Base-by-base conservation (phyloP, 768 basidiomycete species). In the Rubroboletus pulcherrimus region DNA sequence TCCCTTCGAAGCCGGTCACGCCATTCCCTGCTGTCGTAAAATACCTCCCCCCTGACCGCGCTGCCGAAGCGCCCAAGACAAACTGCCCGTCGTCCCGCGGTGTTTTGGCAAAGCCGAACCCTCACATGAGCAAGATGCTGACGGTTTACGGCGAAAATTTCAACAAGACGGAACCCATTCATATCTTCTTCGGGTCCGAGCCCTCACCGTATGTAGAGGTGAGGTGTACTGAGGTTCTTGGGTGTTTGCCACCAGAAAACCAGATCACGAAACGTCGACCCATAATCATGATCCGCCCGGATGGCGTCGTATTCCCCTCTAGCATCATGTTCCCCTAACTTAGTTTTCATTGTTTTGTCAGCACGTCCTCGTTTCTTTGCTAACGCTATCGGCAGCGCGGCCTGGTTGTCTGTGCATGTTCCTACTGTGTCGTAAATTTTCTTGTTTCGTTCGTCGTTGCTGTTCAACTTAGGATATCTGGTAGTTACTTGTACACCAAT, bases 121-220 rank as follows among this genome's bases (percentile, higher is more conserved):
- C 88, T 29, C 86, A 89, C 63, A 79, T 84, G 35, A 81, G 82
- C 26, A 88, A 91, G 74, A 84, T 91, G 83, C 73, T 93, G 60
- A 93, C 91, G 26, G 78, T 94, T 1, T 91, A 93, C 64, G 93
- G 92, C 55, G 90, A 93, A 73, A 90, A 93, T 74, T 92, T 94
- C 71, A 83, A 81, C 66, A 93, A 92, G 77, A 71, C 80, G 38
- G 89, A 93, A 55, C 89, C 91, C 37, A 78, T 91, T 56, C 82
- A 80, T 43, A 84, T 94, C 50, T 94, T 91, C 79, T 92, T 94
- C 63, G 92, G 93, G 40, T 83, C 85, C 26, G 89, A 91, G 70
- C 89, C 87, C 51, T 91, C 89, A 55, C 87, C 88, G n/a, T 89
- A 84, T 67, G 87, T 89, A 58, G 91, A 93, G 74, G 85, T 93